These are phyloP conservation scores for Psidium friedrichsthalianum DNA, from an alignment of 345 rosid species.

Conservation along the genomic window DNA sequence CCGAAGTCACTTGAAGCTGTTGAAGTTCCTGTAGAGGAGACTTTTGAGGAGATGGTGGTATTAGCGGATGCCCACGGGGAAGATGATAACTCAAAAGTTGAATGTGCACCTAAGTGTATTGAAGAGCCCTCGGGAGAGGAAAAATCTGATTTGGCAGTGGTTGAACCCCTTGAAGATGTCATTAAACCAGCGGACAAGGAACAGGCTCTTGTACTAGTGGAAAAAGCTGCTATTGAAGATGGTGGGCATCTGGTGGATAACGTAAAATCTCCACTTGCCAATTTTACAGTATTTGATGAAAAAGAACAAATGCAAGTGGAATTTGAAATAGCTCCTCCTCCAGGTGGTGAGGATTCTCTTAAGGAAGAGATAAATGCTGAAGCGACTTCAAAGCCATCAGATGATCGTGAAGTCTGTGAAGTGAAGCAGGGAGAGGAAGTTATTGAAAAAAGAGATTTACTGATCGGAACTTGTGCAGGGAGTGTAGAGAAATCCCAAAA, in stretches of 20 bases:
- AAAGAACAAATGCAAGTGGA: not conserved
- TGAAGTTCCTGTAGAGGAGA: slow-evolving; percentile 6
- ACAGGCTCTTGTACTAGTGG: not conserved
- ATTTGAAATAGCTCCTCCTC: not conserved
- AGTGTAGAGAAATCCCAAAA: slow-evolving; percentile 2
- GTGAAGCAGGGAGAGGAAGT: not conserved
- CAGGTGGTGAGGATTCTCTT: not conserved
- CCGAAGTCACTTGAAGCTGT: slow-evolving; percentile 6
- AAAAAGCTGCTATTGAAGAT: slow-evolving; percentile 2
- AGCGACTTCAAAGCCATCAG: not conserved
- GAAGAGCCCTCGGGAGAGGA: not conserved
- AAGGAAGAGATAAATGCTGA: not conserved
- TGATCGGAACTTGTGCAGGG: not conserved
- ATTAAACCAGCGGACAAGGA: slow-evolving; percentile 1
- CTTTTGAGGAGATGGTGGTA: not conserved
- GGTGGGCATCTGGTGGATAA: slow-evolving; percentile 2
- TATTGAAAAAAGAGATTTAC: not conserved
- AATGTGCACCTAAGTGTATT: not conserved
- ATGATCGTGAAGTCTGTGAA: not conserved
- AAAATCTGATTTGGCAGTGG: not conserved
- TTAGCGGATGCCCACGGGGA: not conserved
- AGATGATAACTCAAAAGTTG: not conserved
- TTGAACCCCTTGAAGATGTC: slow-evolving; percentile 5
- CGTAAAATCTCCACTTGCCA: slow-evolving; percentile 3
- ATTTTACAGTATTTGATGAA: slow-evolving; percentile 2